Evolutionary conservation across 352 stramenopile species (phyloP), one percentile per base, ranked within the genome.

Genomic region (Ophiocytium majus): DNA sequence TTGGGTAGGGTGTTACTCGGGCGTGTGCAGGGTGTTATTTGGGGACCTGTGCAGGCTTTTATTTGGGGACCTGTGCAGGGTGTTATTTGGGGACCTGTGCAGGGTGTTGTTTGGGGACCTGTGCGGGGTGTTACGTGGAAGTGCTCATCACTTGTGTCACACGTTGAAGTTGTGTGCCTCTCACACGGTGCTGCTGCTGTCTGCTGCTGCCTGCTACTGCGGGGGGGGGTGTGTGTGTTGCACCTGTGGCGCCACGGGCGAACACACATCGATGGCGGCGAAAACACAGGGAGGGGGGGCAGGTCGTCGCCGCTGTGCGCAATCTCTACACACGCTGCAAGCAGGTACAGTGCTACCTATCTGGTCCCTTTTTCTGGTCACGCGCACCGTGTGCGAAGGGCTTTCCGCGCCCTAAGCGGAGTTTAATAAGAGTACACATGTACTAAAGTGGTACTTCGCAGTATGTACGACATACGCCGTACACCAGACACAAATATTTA

Each of bases 261-360:
- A 90, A 32, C 37, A 89, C 0, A 86, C 88, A 43, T 14, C 43
- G 32, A 79, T 86, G 0, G 32, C 50, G 28, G 76, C 74, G 28
- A 9, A 0, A 19, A 66, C 76, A 37, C 90, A 90, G 93, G 33
- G 93, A 97, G 87, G 95, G 91, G 1, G 93, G 93, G 0, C 93
- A 97, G 89, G 95, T 97, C 85, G 90, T 96, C 80, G 91, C 96
- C 86, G 94, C 93, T 10, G 92, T 97, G 74, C 94, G 91, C n/a
- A 97, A 97, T 83, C 83, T 97, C 43, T 97, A 96, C 91, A 93
- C 93, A 84, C 93, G 93, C 83, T 36, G 79, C 50, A 82, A 82
- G 23, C 31, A 34, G 79, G 36, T 80, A 79, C 32, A n/a, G 5
- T 10, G 28, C 43, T 9, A 83, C 5, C 28, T 34, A 35, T 82